Evolutionary conservation across 768 basidiomycete genomes (phyloP).

Genomic region (Boletus speciosus): DNA sequence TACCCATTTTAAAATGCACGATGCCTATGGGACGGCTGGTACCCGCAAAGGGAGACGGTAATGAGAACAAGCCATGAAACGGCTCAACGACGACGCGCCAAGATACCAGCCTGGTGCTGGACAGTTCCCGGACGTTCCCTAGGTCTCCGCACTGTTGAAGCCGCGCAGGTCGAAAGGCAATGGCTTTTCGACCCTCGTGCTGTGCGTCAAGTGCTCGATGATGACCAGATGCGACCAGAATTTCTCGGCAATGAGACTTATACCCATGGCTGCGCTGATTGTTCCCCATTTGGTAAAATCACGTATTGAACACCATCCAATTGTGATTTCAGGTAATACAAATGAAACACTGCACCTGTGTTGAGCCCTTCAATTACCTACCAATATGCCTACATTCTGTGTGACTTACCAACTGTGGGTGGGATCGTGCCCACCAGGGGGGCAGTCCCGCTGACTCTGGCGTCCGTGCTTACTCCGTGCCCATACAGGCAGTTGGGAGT

Average conservation of each 20-base stretch:
- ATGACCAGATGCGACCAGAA: too few relatives aligned
- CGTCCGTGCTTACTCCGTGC: too few relatives aligned
- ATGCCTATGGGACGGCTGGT: not conserved
- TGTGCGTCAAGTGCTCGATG: too few relatives aligned
- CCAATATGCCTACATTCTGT: too few relatives aligned
- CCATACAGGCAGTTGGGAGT: too few relatives aligned
- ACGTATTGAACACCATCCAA: not conserved
- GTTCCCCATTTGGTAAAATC: not conserved
- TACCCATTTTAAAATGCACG: not conserved
- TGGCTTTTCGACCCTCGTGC: too few relatives aligned
- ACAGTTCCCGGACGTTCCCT: not conserved
- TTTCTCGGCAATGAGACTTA: not conserved
- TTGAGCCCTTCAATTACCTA: too few relatives aligned
- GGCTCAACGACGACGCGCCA: conserved; percentile 3
- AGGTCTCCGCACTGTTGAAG: too few relatives aligned
- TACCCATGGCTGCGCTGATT: not conserved
- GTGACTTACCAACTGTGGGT: too few relatives aligned
- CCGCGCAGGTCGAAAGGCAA: too few relatives aligned
- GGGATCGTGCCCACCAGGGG: too few relatives aligned
- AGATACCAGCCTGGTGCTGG: not conserved
- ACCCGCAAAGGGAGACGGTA: not conserved
- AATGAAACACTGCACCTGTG: not conserved
- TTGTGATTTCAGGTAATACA: not conserved
- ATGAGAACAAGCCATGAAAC: conserved; percentile 14
- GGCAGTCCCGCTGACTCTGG: too few relatives aligned